These are phyloP conservation scores for Botrytis fragariae DNA, from an alignment of 2,329 filamentous ascomycete genomes.

Conservation along the genomic window DNA sequence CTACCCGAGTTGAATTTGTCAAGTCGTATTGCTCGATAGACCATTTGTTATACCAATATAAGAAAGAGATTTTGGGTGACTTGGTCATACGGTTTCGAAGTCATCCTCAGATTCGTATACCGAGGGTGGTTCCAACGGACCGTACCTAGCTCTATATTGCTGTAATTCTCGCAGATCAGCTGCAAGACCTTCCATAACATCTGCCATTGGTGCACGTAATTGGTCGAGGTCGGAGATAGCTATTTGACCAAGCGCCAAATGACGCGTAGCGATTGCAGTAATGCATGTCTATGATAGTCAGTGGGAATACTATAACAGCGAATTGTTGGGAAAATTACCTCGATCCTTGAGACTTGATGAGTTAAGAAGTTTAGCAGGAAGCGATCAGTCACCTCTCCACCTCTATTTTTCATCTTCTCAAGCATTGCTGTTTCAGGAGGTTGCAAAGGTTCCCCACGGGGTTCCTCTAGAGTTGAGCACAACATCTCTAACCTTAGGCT, in stretches of 20 bases:
- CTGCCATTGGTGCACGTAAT: constrained; percentile 73
- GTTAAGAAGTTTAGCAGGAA: constrained; percentile 89
- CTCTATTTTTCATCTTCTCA: constrained; percentile 67
- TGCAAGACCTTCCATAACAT: constrained; percentile 63
- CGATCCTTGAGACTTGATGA: constrained; percentile 92
- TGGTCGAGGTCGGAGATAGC: constrained; percentile 62
- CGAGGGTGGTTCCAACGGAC: constrained; percentile 12
- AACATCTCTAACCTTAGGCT: constrained; percentile 89
- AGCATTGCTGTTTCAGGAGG: constrained; percentile 80
- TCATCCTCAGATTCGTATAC: constrained; percentile 14
- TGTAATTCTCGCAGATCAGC: constrained; percentile 63
- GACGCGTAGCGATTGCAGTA: constrained; percentile 73
- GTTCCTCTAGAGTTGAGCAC: constrained; percentile 80
- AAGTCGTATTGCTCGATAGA: background rate
- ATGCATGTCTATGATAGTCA: constrained; percentile 65
- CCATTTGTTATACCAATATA: background rate
- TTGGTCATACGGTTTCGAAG: constrained; percentile 2
- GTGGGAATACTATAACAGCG: constrained; percentile 24
- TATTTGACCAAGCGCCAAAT: constrained; percentile 70
- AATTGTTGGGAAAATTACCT: constrained; percentile 58
- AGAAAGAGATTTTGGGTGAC: background rate
- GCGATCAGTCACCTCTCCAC: constrained; percentile 82
- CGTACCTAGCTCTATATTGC: constrained; percentile 49
- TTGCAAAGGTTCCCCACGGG: constrained; percentile 57
- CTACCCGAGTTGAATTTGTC: constrained; percentile 10